These are phyloP conservation scores for Pseudopyricularia javanii DNA, from an alignment of 2,329 filamentous ascomycete species.

Conservation along the genomic window DNA sequence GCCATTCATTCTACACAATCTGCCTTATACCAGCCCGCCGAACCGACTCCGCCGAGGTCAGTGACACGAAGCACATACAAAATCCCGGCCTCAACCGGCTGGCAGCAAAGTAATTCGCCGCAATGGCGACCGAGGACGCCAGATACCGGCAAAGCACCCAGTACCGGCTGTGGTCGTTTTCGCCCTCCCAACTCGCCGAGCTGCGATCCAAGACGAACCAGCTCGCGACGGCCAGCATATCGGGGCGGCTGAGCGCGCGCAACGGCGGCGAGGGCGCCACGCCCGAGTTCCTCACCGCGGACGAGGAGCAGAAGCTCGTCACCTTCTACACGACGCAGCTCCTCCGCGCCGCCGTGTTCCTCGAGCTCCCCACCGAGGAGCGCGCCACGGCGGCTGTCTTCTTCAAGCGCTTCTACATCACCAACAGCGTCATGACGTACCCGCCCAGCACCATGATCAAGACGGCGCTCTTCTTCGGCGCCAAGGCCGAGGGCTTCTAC, in stretches of 20 bases:
- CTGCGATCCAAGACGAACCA: slow-evolving; percentile 70
- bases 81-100: too few relatives aligned
- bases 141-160: slow-evolving; percentile 84
- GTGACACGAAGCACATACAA: too few relatives aligned
- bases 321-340: slow-evolving; percentile 59
- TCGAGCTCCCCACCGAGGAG: slow-evolving; percentile 36
- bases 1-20: too few relatives aligned
- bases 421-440: slow-evolving; percentile 94
- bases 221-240: slow-evolving; percentile 53
- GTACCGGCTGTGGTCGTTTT: slow-evolving; percentile 87
- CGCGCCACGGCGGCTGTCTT: slow-evolving; percentile 76
- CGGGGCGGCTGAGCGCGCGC: slow-evolving; percentile 41
- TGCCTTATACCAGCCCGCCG: too few relatives aligned
- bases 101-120: slow-evolving; percentile 8
- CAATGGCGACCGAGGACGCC: slow-evolving; percentile 75
- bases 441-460: slow-evolving; percentile 81
- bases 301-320: slow-evolving; percentile 73
- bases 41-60: too few relatives aligned
- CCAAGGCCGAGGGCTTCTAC: slow-evolving; percentile 82
- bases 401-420: slow-evolving; percentile 87
- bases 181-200: slow-evolving; percentile 54
- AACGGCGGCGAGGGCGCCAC: slow-evolving; percentile 23
- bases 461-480: slow-evolving; percentile 83
- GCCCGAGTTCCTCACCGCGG: slow-evolving; percentile 69
- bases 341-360: slow-evolving; percentile 42